phyloP scores from a whole-genome alignment of 176 grass and related monocot genomes.

The Carex myosuroides region DNA sequence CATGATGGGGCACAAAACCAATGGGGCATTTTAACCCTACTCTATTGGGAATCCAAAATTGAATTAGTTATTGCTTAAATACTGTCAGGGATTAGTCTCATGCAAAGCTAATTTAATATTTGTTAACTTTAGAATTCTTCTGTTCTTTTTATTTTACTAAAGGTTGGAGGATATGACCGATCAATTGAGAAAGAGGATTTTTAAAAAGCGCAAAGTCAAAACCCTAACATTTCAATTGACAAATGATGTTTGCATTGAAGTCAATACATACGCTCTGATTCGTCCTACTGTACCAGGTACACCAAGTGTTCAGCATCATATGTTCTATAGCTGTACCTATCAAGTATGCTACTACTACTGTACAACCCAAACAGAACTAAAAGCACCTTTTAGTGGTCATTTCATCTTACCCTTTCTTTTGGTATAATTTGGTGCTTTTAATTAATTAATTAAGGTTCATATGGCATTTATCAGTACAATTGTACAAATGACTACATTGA shows the following conservation, averaged over 20 bases:
- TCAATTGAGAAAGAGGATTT: slow-evolving; percentile 87
- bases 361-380: background rate
- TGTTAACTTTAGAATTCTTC: background rate
- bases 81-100: background rate
- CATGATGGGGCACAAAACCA: no score
- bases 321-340: slow-evolving; percentile 17
- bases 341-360: slow-evolving; percentile 1
- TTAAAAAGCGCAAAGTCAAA: slow-evolving; percentile 84
- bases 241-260: slow-evolving; percentile 79
- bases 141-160: slow-evolving; percentile 16
- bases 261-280: slow-evolving; percentile 79
- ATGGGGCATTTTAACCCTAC: no score
- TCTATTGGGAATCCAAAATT: background rate
- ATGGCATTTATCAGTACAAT: background rate
- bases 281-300: slow-evolving; percentile 73
- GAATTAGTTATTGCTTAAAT: background rate
- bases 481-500: background rate
- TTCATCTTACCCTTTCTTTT: background rate
- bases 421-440: background rate
- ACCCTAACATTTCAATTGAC: slow-evolving; percentile 79
- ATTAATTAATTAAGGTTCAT: background rate
- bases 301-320: slow-evolving; percentile 6
- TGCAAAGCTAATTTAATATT: background rate
- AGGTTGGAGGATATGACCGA: slow-evolving; percentile 79
- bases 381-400: background rate